phyloP scores from a whole-genome alignment of 345 rosid species.

The Syzygium grande region DNA sequence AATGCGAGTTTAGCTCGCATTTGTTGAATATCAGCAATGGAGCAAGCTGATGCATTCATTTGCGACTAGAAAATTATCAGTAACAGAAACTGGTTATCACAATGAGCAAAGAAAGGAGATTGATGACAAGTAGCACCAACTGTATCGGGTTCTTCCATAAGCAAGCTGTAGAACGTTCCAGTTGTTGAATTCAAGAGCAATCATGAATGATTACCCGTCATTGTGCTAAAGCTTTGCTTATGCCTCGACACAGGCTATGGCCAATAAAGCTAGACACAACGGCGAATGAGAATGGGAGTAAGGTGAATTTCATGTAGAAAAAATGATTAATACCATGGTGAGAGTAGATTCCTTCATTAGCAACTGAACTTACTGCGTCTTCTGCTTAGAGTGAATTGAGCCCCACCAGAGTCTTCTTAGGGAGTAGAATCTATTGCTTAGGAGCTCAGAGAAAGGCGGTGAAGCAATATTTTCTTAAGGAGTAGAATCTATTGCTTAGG shows the following conservation, averaged over 20 bases:
- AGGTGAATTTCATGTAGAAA: not conserved
- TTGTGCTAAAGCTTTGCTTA: not conserved
- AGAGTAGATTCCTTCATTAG: not conserved
- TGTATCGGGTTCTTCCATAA: rapidly evolving
- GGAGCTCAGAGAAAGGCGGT: not conserved
- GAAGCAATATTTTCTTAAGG: too few relatives aligned
- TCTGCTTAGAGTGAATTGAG: not conserved
- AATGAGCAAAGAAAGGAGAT: not conserved
- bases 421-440: not conserved
- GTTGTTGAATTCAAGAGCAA: not conserved
- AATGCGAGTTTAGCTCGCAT: not conserved
- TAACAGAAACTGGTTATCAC: not conserved
- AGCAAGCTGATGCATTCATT: not conserved
- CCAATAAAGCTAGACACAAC: not conserved
- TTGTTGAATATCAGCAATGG: not conserved
- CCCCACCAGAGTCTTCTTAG: not conserved
- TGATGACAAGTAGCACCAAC: rapidly evolving
- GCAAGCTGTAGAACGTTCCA: not conserved
- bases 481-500: not conserved
- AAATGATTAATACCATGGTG: not conserved
- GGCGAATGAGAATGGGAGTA: not conserved
- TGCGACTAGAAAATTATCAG: not conserved
- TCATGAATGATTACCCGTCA: not conserved
- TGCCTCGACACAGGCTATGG: not conserved
- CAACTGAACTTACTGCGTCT: not conserved